Conservation (phyloP, 164 flowering plant genomes). For the Macadamia integrifolia region DNA sequence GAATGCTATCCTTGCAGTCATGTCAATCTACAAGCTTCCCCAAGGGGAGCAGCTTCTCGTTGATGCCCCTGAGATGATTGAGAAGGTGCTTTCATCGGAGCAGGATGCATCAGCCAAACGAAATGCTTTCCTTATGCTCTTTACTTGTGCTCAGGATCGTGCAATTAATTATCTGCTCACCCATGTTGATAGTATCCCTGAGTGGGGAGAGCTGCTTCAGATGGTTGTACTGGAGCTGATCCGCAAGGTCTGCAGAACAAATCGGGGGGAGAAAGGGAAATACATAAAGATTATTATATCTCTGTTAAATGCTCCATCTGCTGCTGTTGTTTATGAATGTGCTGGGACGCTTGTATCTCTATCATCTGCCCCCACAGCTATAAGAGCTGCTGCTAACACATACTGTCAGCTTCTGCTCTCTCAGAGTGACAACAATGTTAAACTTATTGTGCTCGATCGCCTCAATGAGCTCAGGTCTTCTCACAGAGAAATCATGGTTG, state of each 20-base stretch:
- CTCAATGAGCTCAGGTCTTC: conserved; percentile 81
- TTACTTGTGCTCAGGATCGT: conserved; percentile 66
- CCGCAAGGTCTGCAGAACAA: conserved; percentile 74
- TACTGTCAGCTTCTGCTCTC: conserved; percentile 83
- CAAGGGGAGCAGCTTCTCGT: conserved; percentile 82
- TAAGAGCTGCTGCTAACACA: conserved; percentile 82
- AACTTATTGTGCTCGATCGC: conserved; percentile 86
- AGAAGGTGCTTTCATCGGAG: conserved; percentile 57
- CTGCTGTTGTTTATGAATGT: conserved; percentile 87
- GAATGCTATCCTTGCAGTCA: conserved; percentile 84
- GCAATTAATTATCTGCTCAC: conserved; percentile 54
- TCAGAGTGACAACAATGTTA: conserved; percentile 95
- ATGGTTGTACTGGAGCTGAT: conserved; percentile 95
- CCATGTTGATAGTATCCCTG: conserved; percentile 51
- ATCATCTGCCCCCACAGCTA: conserved; percentile 92
- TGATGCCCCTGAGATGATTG: conserved; percentile 84
- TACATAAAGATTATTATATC: conserved; percentile 83
- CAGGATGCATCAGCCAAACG: conserved; percentile 81
- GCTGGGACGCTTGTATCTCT: conserved; percentile 87
- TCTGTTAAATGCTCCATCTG: conserved; percentile 65
- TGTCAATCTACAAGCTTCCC: conserved; percentile 78
- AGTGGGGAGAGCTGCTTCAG: conserved; percentile 89
- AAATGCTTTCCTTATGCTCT: conserved; percentile 85
- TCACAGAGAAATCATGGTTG: conserved; percentile 85
- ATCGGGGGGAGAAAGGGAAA: conserved; percentile 76